phyloP scores from a whole-genome alignment of 1,284 basidiomycete species.

The Athelia sp. region DNA sequence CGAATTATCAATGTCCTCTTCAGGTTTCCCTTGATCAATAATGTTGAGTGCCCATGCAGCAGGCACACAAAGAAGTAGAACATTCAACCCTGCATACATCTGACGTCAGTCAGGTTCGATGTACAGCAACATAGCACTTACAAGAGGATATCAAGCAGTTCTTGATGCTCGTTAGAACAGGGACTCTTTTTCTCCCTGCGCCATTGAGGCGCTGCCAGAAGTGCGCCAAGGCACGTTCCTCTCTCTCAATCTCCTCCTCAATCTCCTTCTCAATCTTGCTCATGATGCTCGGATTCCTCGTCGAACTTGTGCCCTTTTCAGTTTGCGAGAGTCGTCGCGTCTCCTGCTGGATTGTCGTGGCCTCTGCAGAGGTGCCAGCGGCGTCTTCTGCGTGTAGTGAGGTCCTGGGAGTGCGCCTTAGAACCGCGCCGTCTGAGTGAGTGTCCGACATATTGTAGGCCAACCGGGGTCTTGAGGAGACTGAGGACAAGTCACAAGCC shows the following conservation, averaged over 20 bases:
- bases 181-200: slow-evolving; percentile 42
- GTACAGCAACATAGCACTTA: slow-evolving; percentile 24
- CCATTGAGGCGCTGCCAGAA: slow-evolving; percentile 49
- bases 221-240: background rate
- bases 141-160: slow-evolving; percentile 49
- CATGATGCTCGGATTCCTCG: background rate
- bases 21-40: slow-evolving; percentile 11
- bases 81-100: slow-evolving; percentile 46
- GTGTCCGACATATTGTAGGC: no score
- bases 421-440: no score
- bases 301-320: background rate
- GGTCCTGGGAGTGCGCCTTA: no score
- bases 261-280: background rate
- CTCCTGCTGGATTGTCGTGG: background rate
- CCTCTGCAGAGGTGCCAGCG: background rate
- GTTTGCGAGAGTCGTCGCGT: background rate
- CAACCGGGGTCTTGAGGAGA: no score
- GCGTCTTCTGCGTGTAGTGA: no score
- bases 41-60: slow-evolving; percentile 62
- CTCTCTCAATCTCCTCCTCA: background rate
- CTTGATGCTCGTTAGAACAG: slow-evolving; percentile 38
- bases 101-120: slow-evolving; percentile 1
- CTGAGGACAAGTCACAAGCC: no score
- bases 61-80: slow-evolving; percentile 57
- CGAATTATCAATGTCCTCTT: background rate